phyloP scores from a whole-genome alignment of 768 basidiomycete species.

The Xerocomus potaroensis region DNA sequence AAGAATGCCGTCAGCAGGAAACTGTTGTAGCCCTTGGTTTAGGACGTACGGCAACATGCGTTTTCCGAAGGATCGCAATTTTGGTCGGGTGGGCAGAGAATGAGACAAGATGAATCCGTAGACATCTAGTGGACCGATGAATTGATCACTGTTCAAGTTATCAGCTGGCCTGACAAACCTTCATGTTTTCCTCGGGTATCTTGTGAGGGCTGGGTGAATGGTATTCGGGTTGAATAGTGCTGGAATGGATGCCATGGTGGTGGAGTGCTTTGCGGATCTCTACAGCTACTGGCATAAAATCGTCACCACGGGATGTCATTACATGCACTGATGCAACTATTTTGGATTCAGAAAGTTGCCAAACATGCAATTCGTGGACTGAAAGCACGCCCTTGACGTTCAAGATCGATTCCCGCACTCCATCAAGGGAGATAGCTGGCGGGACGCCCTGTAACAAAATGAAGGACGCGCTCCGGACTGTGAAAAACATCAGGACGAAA shows the following conservation, averaged over 20 bases:
- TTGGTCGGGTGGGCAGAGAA: slow-evolving; percentile 65
- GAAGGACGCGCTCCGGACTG: slow-evolving; percentile 87
- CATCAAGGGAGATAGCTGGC: slow-evolving; percentile 82
- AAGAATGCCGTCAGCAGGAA: slow-evolving; percentile 5
- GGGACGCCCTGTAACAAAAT: slow-evolving; percentile 96
- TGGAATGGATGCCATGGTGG: slow-evolving; percentile 88
- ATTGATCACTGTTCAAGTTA: background rate
- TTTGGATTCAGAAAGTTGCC: slow-evolving; percentile 95
- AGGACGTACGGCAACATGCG: slow-evolving; percentile 73
- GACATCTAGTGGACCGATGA: slow-evolving; percentile 36
- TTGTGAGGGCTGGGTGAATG: slow-evolving; percentile 32
- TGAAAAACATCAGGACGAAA: slow-evolving; percentile 6
- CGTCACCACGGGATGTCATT: slow-evolving; percentile 69
- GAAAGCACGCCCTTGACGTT: slow-evolving; percentile 76
- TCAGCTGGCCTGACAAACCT: slow-evolving; percentile 35
- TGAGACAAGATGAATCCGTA: slow-evolving; percentile 59
- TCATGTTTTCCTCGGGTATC: slow-evolving; percentile 44
- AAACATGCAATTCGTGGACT: slow-evolving; percentile 93
- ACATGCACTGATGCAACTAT: slow-evolving; percentile 96
- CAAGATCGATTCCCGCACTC: slow-evolving; percentile 77
- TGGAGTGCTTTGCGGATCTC: slow-evolving; percentile 84
- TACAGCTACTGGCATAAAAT: slow-evolving; percentile 88
- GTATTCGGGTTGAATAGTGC: slow-evolving; percentile 93
- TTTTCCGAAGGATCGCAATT: slow-evolving; percentile 66
- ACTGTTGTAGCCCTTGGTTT: background rate